Conservation (phyloP, 345 rosid genomes). For the Eucalyptus regnans region DNA sequence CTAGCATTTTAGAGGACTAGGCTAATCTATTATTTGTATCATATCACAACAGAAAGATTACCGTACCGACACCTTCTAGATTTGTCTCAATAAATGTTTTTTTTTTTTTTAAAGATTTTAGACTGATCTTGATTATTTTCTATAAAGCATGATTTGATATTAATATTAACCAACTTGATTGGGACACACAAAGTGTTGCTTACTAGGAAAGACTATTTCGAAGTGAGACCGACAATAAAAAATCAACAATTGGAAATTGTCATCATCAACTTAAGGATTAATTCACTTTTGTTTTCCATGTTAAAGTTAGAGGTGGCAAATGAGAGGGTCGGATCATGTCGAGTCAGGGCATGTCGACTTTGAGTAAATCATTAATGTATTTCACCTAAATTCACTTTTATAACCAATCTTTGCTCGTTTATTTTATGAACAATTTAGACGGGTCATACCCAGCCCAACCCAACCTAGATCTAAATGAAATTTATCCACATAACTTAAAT, state of each 20-base stretch:
- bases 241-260: not conserved
- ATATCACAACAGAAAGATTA: accelerated
- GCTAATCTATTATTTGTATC: not conserved
- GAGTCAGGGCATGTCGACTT: accelerated
- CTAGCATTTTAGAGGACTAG: not conserved
- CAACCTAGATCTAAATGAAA: not conserved
- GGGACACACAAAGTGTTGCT: not conserved
- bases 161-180: not conserved
- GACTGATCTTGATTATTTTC: not conserved
- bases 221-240: accelerated
- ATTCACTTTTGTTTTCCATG: not conserved
- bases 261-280: not conserved
- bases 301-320: not conserved
- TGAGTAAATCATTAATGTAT: not conserved
- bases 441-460: not conserved
- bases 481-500: not conserved
- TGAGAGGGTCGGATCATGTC: accelerated
- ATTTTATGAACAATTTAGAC: not conserved
- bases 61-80: accelerated
- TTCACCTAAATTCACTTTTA: not conserved
- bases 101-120: too few species aligned
- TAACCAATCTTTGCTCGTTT: not conserved
- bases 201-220: not conserved
- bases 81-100: accelerated
- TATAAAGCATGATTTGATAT: not conserved